Percentiles rank a stretch among this genome's conserved stretches.
These are phyloP conservation scores for Penicillium coffeae DNA, from an alignment of 495 filamentous ascomycete species.

Conservation along the genomic window DNA sequence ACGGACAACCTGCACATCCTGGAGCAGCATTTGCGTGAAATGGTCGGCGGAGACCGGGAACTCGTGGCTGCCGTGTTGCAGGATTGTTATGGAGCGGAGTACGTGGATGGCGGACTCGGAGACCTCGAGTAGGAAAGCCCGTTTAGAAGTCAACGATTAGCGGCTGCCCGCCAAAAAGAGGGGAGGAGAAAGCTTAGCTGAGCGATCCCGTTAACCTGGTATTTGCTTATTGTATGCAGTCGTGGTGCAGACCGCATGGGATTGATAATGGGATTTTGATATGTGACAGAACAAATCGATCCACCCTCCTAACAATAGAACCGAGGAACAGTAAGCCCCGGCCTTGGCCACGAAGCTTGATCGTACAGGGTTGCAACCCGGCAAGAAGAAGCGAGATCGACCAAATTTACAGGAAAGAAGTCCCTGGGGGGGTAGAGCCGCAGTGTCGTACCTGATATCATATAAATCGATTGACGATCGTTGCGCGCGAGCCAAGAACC, in stretches of 20 bases:
- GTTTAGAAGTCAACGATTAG: too few species aligned
- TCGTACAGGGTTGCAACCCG: neutral
- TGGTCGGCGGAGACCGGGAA: slow-evolving; percentile 50
- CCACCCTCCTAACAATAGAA: neutral
- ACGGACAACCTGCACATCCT: slow-evolving; percentile 64
- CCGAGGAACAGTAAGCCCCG: neutral
- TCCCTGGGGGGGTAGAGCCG: too few species aligned
- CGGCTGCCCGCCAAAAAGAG: too few species aligned
- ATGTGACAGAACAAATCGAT: neutral
- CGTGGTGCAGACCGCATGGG: too few species aligned
- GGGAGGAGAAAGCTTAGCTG: slow-evolving; percentile 15
- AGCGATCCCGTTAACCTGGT: too few species aligned
- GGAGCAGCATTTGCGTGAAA: slow-evolving; percentile 55
- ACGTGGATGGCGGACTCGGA: slow-evolving; percentile 57
- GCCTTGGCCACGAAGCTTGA: neutral
- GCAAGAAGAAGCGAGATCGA: too few species aligned
- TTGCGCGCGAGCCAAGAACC: neutral
- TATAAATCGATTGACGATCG: neutral
- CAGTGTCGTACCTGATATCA: too few species aligned
- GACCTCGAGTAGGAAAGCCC: slow-evolving; percentile 31
- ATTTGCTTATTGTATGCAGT: too few species aligned
- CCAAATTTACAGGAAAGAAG: neutral
- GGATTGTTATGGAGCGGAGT: slow-evolving; percentile 59
- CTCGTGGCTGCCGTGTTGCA: slow-evolving; percentile 48
- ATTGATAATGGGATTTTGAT: too few species aligned